phyloP scores from a whole-genome alignment of 202 grass and related monocot genomes.

The Tripidium arundinaceum region DNA sequence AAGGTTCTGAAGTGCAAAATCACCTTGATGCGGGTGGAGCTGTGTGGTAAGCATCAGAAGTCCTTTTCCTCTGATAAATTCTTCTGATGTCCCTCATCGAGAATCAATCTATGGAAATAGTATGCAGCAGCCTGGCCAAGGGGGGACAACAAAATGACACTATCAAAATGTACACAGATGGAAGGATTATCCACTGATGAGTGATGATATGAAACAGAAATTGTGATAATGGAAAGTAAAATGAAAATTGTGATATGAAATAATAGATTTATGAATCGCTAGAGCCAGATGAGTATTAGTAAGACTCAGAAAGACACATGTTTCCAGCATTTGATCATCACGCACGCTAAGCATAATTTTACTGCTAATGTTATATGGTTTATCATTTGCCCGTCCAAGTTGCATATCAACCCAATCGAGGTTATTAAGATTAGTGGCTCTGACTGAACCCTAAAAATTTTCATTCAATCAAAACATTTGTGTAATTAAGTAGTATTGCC shows the following conservation, averaged over 20 bases:
- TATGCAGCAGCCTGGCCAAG: conserved; percentile 76
- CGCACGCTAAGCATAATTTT: conserved; percentile 77
- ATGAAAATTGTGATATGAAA: background rate
- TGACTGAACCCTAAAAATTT: no score
- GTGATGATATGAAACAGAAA: no score
- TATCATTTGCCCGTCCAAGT: no score
- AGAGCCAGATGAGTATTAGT: background rate
- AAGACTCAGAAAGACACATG: conserved; percentile 44
- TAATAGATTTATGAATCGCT: conserved; percentile 1
- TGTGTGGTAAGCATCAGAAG: conserved; percentile 53
- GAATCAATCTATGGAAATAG: conserved; percentile 86
- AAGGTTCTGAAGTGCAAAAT: conserved; percentile 14
- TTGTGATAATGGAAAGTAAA: no score
- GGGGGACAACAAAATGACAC: no score
- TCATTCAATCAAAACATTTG: no score
- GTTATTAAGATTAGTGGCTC: no score
- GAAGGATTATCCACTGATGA: no score
- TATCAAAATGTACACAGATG: no score
- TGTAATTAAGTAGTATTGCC: no score
- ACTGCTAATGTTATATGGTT: conserved; percentile 52
- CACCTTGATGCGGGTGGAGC: conserved; percentile 71
- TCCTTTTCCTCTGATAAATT: conserved; percentile 74
- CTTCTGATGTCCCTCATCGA: conserved; percentile 79
- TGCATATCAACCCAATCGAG: no score
- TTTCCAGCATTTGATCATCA: conserved; percentile 82